Evolutionary conservation across 257 asterid genomes (phyloP).

Genomic region (Gynochthodes officinalis): DNA sequence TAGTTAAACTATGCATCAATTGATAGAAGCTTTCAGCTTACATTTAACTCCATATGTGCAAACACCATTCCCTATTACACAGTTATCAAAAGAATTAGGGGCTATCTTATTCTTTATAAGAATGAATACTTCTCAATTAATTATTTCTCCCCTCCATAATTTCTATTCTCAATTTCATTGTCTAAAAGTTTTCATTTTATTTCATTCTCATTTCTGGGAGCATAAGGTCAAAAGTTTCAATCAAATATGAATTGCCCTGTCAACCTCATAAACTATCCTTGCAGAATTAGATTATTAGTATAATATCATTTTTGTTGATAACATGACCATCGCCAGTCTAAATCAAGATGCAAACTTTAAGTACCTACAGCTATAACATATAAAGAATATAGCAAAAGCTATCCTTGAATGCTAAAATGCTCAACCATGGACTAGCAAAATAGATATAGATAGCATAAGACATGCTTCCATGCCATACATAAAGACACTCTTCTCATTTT

Average conservation of each 20-base stretch:
- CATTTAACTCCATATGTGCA: background rate
- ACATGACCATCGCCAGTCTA: background rate
- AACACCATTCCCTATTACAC: background rate
- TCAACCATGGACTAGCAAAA: background rate
- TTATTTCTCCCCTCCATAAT: background rate
- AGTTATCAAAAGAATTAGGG: background rate
- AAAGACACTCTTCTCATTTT: background rate
- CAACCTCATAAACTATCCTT: background rate
- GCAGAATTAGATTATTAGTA: background rate
- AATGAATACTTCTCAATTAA: background rate
- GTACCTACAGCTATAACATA: background rate
- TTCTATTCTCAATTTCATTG: background rate
- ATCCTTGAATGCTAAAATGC: background rate
- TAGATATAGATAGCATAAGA: background rate
- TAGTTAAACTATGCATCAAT: background rate
- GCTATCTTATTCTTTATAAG: background rate
- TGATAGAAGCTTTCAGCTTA: background rate
- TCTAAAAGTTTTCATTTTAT: background rate
- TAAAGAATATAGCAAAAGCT: background rate
- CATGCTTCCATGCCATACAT: background rate
- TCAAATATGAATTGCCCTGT: background rate
- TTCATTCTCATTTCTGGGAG: background rate
- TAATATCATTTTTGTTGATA: background rate
- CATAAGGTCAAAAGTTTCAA: background rate
- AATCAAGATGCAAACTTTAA: background rate